Evolutionary conservation across 768 basidiomycete species (phyloP).

Genomic region (Panellus pusillus): DNA sequence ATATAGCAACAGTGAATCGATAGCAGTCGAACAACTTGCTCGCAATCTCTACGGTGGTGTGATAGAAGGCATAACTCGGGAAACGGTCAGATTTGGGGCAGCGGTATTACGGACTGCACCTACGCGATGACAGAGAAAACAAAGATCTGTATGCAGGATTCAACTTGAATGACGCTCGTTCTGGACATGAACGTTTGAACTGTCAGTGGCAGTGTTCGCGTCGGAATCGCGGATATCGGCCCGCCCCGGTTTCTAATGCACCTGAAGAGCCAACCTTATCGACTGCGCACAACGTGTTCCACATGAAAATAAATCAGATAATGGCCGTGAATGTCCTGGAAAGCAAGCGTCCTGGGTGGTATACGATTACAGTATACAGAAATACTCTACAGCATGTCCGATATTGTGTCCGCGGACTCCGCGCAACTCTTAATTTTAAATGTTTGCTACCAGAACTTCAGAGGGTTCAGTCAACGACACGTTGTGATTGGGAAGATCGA

Average conservation of each 20-base stretch:
- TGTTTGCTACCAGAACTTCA: neutral
- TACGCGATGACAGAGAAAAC: conserved; percentile 11
- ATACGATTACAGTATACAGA: too few relatives aligned
- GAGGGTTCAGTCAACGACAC: neutral
- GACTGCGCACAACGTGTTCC: too few relatives aligned
- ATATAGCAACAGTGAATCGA: neutral
- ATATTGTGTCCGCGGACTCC: too few relatives aligned
- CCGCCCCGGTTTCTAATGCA: neutral
- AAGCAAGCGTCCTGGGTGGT: too few relatives aligned
- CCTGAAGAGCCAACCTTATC: too few relatives aligned
- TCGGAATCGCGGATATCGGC: neutral
- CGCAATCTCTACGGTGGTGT: conserved; percentile 10
- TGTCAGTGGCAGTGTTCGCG: too few relatives aligned
- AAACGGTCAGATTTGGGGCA: neutral
- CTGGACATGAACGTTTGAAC: neutral
- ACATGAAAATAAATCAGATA: too few relatives aligned
- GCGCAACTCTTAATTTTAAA: too few relatives aligned
- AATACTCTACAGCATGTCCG: too few relatives aligned
- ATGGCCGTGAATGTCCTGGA: too few relatives aligned
- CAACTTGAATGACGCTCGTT: neutral
- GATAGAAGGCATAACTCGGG: conserved; percentile 1
- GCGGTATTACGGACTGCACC: neutral
- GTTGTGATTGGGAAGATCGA: conserved; percentile 2
- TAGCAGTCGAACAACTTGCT: neutral
- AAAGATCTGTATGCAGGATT: conserved; percentile 6